Evolutionary conservation across 164 flowering plant genomes (phyloP).

Genomic region (Amborella trichopoda): DNA sequence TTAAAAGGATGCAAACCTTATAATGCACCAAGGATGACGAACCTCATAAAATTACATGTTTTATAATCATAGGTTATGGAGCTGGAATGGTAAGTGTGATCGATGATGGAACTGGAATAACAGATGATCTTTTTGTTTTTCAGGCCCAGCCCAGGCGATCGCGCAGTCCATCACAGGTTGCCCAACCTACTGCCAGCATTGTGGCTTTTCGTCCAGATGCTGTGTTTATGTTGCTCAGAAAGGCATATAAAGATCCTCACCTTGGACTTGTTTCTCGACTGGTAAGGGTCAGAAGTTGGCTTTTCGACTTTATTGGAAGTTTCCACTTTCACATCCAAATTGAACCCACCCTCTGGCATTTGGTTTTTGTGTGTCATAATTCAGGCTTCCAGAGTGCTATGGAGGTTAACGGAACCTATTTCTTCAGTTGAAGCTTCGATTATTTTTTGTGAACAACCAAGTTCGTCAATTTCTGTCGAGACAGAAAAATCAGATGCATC

Average conservation of each 20-base stretch:
- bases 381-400: slow-evolving; percentile 60
- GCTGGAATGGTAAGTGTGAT: too few relatives aligned
- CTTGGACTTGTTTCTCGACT: slow-evolving; percentile 53
- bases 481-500: slow-evolving; percentile 24
- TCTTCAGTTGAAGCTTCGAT: slow-evolving; percentile 20
- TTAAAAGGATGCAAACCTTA: too few relatives aligned
- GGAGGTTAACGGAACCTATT: slow-evolving; percentile 42
- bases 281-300: slow-evolving; percentile 23
- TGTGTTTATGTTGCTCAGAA: slow-evolving; percentile 51
- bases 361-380: slow-evolving; percentile 2
- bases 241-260: slow-evolving; percentile 65
- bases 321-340: not conserved
- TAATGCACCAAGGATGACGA: too few relatives aligned
- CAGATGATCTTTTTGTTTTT: not conserved
- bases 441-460: slow-evolving; percentile 13
- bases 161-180: slow-evolving; percentile 37
- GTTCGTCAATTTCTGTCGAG: slow-evolving; percentile 30
- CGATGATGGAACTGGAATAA: not conserved
- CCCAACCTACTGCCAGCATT: slow-evolving; percentile 34
- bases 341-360: not conserved
- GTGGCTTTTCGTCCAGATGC: slow-evolving; percentile 63
- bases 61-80: too few relatives aligned
- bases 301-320: slow-evolving; percentile 1
- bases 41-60: too few relatives aligned
- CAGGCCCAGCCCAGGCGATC: slow-evolving; percentile 60